phyloP scores from a whole-genome alignment of 768 basidiomycete genomes.

The Rhodosporidiobolus sp. region DNA sequence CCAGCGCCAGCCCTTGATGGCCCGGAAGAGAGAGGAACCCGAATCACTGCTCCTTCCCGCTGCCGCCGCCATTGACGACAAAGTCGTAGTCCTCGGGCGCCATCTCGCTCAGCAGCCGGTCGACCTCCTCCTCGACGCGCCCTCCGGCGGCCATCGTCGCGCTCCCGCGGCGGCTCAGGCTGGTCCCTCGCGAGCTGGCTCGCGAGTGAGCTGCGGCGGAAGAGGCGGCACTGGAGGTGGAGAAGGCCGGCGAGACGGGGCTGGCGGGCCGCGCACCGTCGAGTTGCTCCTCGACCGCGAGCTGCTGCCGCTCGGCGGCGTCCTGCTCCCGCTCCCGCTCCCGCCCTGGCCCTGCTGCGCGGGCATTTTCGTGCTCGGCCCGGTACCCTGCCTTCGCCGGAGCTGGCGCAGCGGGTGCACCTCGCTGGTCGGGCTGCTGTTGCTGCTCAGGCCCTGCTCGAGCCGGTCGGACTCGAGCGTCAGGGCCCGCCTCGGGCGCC shows the following conservation, averaged over 20 bases:
- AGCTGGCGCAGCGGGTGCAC: conserved; percentile 31
- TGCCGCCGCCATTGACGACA: conserved; percentile 38
- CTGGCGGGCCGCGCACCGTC: background rate
- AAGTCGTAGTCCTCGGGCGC: conserved; percentile 29
- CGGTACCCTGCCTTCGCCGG: conserved; percentile 25
- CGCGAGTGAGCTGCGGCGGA: too few relatives aligned
- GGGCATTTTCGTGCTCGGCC: conserved; percentile 22
- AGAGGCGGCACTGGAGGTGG: background rate
- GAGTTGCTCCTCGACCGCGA: background rate
- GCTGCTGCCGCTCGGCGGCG: background rate
- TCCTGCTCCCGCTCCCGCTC: background rate
- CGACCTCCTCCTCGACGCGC: conserved; percentile 36
- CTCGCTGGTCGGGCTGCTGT: background rate
- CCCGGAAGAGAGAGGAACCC: background rate
- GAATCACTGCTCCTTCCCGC: background rate
- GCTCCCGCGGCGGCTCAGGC: background rate
- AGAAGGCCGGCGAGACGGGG: background rate
- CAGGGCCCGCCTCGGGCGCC: conserved; percentile 1
- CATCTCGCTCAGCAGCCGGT: conserved; percentile 37
- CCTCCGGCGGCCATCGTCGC: background rate
- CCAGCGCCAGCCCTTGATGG: too few relatives aligned
- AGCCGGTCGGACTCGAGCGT: conserved; percentile 8
- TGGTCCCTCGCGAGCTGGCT: background rate
- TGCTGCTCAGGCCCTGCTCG: conserved; percentile 6
- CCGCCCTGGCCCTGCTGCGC: background rate